phyloP scores from a whole-genome alignment of 2,329 filamentous ascomycete species.

The Ceratocystis cubensis region DNA sequence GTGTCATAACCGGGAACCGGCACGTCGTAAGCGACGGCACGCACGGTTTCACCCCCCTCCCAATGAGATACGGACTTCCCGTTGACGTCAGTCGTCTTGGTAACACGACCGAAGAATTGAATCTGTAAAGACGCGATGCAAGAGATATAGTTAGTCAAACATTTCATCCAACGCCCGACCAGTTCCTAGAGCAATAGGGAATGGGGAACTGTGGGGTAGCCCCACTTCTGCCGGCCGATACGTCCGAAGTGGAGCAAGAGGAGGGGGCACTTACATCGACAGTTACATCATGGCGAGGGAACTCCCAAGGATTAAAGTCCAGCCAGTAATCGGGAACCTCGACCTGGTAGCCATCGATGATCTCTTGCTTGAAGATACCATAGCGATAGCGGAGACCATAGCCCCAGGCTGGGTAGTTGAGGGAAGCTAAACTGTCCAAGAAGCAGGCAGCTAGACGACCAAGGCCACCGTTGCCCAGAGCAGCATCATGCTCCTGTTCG shows the following conservation, averaged over 20 bases:
- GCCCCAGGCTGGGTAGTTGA: constrained; percentile 95
- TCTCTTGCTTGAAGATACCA: constrained; percentile 99
- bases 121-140: constrained; percentile 36
- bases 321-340: constrained; percentile 99
- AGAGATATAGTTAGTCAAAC: neutral
- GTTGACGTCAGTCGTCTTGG: constrained; percentile 58
- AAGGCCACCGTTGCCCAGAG: constrained; percentile 88
- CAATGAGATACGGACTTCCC: constrained; percentile 66
- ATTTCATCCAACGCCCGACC: neutral
- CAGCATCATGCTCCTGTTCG: constrained; percentile 87
- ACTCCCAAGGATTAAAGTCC: constrained; percentile 99
- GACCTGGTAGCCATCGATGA: constrained; percentile 93
- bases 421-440: constrained; percentile 84
- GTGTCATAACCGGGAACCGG: constrained; percentile 84
- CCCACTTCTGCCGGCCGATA: neutral
- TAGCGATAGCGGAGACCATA: constrained; percentile 94
- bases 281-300: constrained; percentile 85
- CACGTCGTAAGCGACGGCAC: constrained; percentile 87
- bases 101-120: constrained; percentile 84
- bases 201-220: neutral
- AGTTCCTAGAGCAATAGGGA: too few species aligned
- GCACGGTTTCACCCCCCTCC: constrained; percentile 88
- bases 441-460: constrained; percentile 93
- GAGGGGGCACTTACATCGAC: constrained; percentile 53
- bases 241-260: neutral